Base-by-base conservation (phyloP, 176 grass and related monocot species). In the Oryza coarctata region DNA sequence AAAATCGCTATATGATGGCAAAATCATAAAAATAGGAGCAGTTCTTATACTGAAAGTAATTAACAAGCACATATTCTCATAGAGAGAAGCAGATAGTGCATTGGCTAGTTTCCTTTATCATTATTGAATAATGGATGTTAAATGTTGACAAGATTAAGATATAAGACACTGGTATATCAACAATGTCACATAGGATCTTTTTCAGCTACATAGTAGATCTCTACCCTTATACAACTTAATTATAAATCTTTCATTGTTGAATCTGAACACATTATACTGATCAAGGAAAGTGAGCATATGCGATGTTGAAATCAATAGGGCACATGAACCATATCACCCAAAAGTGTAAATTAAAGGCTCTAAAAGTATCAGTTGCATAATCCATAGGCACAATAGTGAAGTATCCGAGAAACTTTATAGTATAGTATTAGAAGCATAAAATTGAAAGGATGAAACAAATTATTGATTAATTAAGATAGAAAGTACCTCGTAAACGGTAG, bases 401-500 rank as follows among this genome's bases (percentile, higher is more conserved):
- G 44, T 28, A 36, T 76, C 55, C 41, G 5, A 35, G 15, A 49
- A 83, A 78, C 33, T 43, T 63, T 15, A 73, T 43, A 39, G 38
- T 39, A 74, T 25, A 74, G 60, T 64, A 83, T 12, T 9, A 63
- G 31, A 36, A 62, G 17, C 40, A 11, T 22, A 66, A 2, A 34
- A 84, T 8, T 26, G 43, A 6, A 76, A 31, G n/a, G 18, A 83
- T 31, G 55, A 26, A 87, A 76, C 6, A 85, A 88, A 10, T 62
- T 17, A 84, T 43, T 84, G 12, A 44, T 55, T 62, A 41, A 45
- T 75, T 35, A 71, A 84, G 61, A 74, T 62, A 68, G 27, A 8
- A 82, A 70, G 47, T 93, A 98, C 95, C 95, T 99, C 96, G 89
- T 81, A 95, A 82, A 20, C 96, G 90, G 71, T 99, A 99, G 57